Percentiles rank a stretch among this genome's conserved stretches.
Conservation (phyloP, 805 yeast genomes). For the Torulaspora quercuum region DNA sequence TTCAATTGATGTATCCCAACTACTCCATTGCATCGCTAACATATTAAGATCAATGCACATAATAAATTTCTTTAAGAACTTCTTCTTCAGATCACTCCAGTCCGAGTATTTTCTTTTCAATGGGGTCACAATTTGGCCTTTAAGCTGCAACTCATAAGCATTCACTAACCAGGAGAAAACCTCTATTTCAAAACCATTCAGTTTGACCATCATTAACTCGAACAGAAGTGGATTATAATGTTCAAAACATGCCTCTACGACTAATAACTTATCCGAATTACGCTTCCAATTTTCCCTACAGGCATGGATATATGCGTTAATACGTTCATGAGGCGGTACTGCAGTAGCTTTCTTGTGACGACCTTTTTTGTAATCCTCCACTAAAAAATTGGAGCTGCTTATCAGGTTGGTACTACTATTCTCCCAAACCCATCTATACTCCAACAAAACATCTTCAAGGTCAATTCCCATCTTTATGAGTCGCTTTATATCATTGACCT, state of each 20-base stretch:
- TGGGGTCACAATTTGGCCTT: not conserved
- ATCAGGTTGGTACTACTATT: conserved; percentile 19
- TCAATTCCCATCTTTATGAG: conserved; percentile 7
- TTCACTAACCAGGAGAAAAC: conserved; percentile 17
- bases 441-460: conserved; percentile 11
- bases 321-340: conserved; percentile 15
- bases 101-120: conserved; percentile 10
- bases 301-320: conserved; percentile 15
- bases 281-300: conserved; percentile 23
- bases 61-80: conserved; percentile 16
- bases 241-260: conserved; percentile 17
- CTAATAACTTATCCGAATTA: conserved; percentile 9
- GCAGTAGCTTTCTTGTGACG: conserved; percentile 40
- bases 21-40: conserved; percentile 16
- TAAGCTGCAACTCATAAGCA: conserved; percentile 6
- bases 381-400: conserved; percentile 27
- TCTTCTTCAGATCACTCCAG: conserved; percentile 20
- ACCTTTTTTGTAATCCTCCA: conserved; percentile 57
- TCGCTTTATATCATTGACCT: conserved; percentile 4
- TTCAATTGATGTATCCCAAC: conserved; percentile 18
- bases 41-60: conserved; percentile 15
- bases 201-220: conserved; percentile 16
- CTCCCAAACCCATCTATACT: conserved; percentile 23
- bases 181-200: conserved; percentile 22
- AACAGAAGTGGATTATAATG: conserved; percentile 18